Base-by-base conservation (phyloP, 169 alveolate genomes). In the Eimeria maxima region DNA sequence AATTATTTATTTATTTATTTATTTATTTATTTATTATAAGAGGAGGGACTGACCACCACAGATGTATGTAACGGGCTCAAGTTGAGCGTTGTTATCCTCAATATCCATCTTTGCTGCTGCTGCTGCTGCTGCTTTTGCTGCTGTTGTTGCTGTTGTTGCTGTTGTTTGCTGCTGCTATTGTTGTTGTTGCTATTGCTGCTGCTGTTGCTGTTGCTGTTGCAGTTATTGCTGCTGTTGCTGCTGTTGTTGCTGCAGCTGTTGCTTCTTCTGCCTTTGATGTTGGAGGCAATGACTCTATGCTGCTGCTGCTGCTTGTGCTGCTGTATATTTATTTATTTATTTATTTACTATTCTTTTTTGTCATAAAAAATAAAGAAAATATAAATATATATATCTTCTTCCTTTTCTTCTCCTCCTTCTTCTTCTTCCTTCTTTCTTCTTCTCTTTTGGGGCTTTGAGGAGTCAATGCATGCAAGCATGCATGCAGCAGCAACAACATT, bases 1-100 rank as follows among this genome's bases (percentile, higher is more conserved):
- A n/a, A n/a, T n/a, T n/a, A n/a, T n/a, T n/a, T n/a, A n/a, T n/a
- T n/a, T n/a, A n/a, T n/a, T n/a, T n/a, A n/a, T n/a, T n/a, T n/a
- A n/a, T n/a, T n/a, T n/a, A n/a, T n/a, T n/a, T n/a, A n/a, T n/a
- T n/a, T n/a, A n/a, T n/a, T n/a, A n/a, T n/a, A n/a, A n/a, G n/a
- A n/a, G n/a, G n/a, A n/a, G n/a, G n/a, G n/a, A 33, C 95, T 53
- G 80, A 74, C 95, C 95, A 5, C 95, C 95, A 45, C 95, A 90
- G 89, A 90, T 90, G 67, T 90, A 90, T 3, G 95, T 90, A 44
- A 90, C 95, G 1, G 95, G 95, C 44, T 90, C 95, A 24, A 76
- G 71, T 38, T 90, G 95, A 24, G 87, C n/a, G 90, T 45, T 53
- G 42, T 27, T 47, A 33, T 90, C 95, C 67, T 90, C 95, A 29